Conservation (phyloP, 345 rosid species). For the Ceriops tagal region DNA sequence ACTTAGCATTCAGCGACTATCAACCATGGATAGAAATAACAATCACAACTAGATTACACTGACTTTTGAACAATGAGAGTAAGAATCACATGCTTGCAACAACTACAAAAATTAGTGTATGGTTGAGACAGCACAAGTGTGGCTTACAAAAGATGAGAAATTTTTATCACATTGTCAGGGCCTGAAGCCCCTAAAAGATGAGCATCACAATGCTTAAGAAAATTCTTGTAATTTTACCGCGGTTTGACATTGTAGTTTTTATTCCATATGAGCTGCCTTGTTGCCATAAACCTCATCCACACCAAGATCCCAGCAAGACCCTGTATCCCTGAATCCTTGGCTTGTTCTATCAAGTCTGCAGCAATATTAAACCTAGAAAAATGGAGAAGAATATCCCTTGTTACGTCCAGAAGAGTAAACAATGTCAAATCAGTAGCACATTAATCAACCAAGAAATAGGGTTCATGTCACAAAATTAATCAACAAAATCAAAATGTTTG, state of each 20-base stretch:
- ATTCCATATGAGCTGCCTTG: conserved; percentile 98
- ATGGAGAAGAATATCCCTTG: conserved; percentile 5
- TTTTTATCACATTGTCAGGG: background rate
- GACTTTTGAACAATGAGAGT: background rate
- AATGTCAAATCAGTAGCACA: conserved; percentile 4
- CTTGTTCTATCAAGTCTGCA: conserved; percentile 76
- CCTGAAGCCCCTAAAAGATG: background rate
- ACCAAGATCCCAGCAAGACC: conserved; percentile 91
- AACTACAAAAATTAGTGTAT: background rate
- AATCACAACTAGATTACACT: conserved; percentile 1
- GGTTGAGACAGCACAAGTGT: background rate
- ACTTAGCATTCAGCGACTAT: background rate
- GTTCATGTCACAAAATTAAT: background rate
- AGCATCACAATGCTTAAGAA: background rate
- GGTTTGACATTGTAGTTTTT: conserved; percentile 99
- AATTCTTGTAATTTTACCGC: conserved; percentile 45
- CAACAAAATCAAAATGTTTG: background rate
- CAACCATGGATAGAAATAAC: background rate
- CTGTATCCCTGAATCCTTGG: conserved; percentile 67
- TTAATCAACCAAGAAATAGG: background rate
- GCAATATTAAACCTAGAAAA: conserved; percentile 84
- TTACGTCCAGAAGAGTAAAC: conserved; percentile 9
- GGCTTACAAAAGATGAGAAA: background rate
- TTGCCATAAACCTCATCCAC: conserved; percentile 99
- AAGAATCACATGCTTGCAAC: background rate